Evolutionary conservation across 1,284 basidiomycete genomes (phyloP).

Genomic region (Wallemia hederae): DNA sequence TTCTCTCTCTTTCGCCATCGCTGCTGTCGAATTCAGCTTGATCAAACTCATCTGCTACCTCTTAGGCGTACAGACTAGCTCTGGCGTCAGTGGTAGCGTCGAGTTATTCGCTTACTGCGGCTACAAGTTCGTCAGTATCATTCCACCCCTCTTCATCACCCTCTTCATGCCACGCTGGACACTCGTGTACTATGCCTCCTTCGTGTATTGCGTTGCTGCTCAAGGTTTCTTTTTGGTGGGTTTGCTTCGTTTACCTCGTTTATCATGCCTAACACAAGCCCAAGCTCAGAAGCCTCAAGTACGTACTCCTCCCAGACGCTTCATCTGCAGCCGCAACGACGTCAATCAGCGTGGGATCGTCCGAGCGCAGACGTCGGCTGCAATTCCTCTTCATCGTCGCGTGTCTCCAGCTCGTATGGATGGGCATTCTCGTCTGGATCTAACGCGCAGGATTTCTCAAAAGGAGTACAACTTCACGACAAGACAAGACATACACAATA

Average conservation of each 20-base stretch:
- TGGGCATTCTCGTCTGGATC: conserved; percentile 39
- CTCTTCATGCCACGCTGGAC: conserved; percentile 28
- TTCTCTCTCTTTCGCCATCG: conserved; percentile 47
- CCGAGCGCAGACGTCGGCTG: conserved; percentile 49
- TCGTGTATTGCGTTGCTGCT: conserved; percentile 56
- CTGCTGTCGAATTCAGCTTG: conserved; percentile 56
- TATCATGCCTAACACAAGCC: neutral
- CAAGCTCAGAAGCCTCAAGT: conserved; percentile 66
- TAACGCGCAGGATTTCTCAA: too few species aligned
- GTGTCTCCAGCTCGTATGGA: conserved; percentile 48
- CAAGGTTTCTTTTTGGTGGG: conserved; percentile 80
- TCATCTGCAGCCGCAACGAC: conserved; percentile 20
- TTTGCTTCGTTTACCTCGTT: conserved; percentile 7
- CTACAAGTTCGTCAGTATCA: conserved; percentile 86
- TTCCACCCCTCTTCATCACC: conserved; percentile 32
- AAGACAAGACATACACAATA: too few species aligned
- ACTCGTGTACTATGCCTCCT: conserved; percentile 36
- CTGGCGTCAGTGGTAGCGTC: conserved; percentile 30
- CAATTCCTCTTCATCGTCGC: conserved; percentile 46
- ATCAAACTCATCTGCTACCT: conserved; percentile 78
- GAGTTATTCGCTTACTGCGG: conserved; percentile 46
- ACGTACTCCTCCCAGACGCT: conserved; percentile 55
- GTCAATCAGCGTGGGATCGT: conserved; percentile 19
- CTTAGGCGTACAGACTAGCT: conserved; percentile 34
- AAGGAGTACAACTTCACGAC: too few species aligned